phyloP scores from a whole-genome alignment of 1,139 yeast species.

The Hyphopichia wangnamkhiaoensis region DNA sequence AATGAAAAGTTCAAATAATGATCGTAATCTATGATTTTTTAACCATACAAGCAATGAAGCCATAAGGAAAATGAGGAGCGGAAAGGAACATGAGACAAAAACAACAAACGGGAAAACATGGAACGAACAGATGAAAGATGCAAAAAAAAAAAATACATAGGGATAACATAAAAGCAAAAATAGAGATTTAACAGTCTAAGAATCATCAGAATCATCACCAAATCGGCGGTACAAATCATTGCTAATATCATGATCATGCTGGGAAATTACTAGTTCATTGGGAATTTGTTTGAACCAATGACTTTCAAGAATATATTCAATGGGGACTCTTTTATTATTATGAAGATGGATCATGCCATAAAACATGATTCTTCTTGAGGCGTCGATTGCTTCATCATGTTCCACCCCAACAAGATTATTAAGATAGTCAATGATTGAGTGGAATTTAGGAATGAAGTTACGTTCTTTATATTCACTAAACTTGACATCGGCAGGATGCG shows the following conservation, averaged over 20 bases:
- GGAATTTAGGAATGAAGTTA: constrained; percentile 3
- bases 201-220: too few relatives aligned
- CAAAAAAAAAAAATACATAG: too few relatives aligned
- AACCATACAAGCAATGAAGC: too few relatives aligned
- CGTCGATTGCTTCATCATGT: neutral
- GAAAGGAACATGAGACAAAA: too few relatives aligned
- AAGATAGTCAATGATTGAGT: constrained; percentile 2
- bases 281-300: constrained; percentile 3
- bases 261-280: neutral
- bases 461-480: constrained; percentile 1
- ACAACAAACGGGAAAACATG: too few relatives aligned
- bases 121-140: too few relatives aligned
- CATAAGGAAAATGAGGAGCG: too few relatives aligned
- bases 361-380: constrained; percentile 4
- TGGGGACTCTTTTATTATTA: constrained; percentile 3
- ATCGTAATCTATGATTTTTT: too few relatives aligned
- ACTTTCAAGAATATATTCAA: constrained; percentile 4
- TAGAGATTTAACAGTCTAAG: too few relatives aligned
- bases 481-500: constrained; percentile 4
- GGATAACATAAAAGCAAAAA: too few relatives aligned
- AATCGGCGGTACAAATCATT: neutral
- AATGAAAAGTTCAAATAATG: too few relatives aligned
- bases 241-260: neutral
- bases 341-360: constrained; percentile 3
- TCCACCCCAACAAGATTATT: neutral